Base-by-base conservation (phyloP, 164 flowering plant species). In the Paratinospora sagittata region DNA sequence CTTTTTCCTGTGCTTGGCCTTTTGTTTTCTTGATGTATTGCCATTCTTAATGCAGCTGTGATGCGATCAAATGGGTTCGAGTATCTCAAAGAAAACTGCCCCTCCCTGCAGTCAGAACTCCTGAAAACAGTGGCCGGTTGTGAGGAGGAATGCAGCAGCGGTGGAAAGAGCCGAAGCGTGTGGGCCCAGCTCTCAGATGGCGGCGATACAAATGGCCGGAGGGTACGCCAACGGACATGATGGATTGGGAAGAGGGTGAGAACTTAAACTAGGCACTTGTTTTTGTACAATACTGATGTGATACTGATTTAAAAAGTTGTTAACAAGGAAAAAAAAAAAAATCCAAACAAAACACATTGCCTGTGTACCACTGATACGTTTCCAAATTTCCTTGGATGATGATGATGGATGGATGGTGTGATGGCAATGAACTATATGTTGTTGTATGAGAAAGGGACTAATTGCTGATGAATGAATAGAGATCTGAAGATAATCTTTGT, bases 101-200 rank as follows among this genome's bases (percentile, higher is more conserved):
- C 89, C 0, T 47, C 80, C 3, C 72, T 90, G 72, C 96, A 89
- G 74, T 87, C 93, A 5, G 96, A 90, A 78, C 70, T 90, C n/a
- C 78, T 89, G 74, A 90, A 86, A 79, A 81, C 86, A 0, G 84
- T 89, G 68, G 93, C 96, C 11, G 90, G 90, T 24, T 86, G 84
- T 70, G 96, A 90, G 60, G 90, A 85, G 55, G 90, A 84, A 64
- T 79, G 83, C 58, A 83, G 84, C 79, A 82, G 90, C 61, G 84
- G 84, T 65, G 88, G 88, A 8, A 89, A 89, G 78, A 77, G 86
- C 47, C 84, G 82, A 27, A 88, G 93, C 16, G 91, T 85, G 36
- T 90, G 87, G 87, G 95, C 86, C 27, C 98, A 92, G 78, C 89
- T 92, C 45, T 92, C 93, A 1, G 96, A 89, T 78, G 90, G 91